These are phyloP conservation scores for Peronospora belbahrii DNA, from an alignment of 352 stramenopile species.

Conservation along the genomic window DNA sequence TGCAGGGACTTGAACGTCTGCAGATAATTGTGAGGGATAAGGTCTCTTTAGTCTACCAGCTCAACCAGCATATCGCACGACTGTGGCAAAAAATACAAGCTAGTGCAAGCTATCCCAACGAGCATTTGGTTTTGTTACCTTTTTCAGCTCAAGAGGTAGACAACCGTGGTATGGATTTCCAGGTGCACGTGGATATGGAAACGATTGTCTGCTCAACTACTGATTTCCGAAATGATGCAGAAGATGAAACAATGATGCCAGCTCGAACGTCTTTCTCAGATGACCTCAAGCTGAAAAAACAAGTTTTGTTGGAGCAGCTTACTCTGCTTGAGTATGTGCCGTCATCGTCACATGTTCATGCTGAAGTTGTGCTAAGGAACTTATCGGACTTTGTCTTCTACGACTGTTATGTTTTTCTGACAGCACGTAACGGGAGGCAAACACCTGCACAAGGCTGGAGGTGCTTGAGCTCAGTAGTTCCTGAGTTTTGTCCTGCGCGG, in stretches of 20 bases:
- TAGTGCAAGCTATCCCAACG: background rate
- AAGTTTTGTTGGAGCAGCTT: slow-evolving; percentile 28
- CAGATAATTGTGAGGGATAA: slow-evolving; percentile 39
- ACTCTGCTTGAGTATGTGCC: slow-evolving; percentile 30
- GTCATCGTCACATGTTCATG: slow-evolving; percentile 25
- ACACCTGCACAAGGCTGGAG: slow-evolving; percentile 9
- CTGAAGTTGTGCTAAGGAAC: slow-evolving; percentile 29
- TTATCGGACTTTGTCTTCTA: slow-evolving; percentile 8
- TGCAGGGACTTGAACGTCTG: slow-evolving; percentile 32
- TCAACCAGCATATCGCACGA: slow-evolving; percentile 32
- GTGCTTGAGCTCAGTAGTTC: slow-evolving; percentile 19
- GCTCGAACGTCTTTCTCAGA: background rate
- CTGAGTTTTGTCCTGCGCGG: slow-evolving; percentile 8
- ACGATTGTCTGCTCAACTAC: slow-evolving; percentile 10
- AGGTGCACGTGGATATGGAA: slow-evolving; percentile 19
- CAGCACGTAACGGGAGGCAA: slow-evolving; percentile 1
- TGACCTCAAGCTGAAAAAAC: slow-evolving; percentile 6
- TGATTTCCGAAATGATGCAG: slow-evolving; percentile 1
- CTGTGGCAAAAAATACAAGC: slow-evolving; percentile 17
- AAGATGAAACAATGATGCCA: background rate
- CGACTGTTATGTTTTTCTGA: slow-evolving; percentile 26
- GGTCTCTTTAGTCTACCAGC: slow-evolving; percentile 11
- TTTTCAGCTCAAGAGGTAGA: slow-evolving; percentile 1
- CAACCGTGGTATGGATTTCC: background rate
- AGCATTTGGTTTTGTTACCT: background rate